These are phyloP conservation scores for Phytophthora palmivora DNA, from an alignment of 352 stramenopile genomes.

Conservation along the genomic window DNA sequence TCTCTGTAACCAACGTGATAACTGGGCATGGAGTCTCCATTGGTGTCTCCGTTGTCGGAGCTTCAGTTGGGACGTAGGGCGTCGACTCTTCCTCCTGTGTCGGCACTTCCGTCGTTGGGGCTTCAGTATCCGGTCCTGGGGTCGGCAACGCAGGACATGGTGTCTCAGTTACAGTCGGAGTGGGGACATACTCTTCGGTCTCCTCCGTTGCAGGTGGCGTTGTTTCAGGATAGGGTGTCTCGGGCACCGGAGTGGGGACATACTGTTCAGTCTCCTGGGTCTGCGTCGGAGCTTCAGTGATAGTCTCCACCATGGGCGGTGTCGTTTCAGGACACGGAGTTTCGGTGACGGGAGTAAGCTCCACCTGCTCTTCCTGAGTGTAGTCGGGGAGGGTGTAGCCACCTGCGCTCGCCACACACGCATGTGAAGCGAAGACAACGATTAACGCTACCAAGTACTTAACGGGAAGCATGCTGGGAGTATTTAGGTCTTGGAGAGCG, in stretches of 20 bases:
- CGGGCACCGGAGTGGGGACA: slow-evolving; percentile 1
- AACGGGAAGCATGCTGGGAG: slow-evolving; percentile 30
- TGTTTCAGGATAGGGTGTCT: slow-evolving; percentile 9
- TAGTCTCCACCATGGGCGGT: not conserved
- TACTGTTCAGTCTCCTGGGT: slow-evolving; percentile 1
- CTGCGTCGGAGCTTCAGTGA: not conserved
- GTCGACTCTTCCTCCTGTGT: too few relatives aligned
- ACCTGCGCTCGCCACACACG: slow-evolving; percentile 26
- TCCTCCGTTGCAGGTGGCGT: not conserved
- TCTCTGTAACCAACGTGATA: slow-evolving; percentile 22
- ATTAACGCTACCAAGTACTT: slow-evolving; percentile 42
- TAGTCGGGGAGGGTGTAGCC: slow-evolving; percentile 26
- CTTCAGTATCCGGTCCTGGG: slow-evolving; percentile 14
- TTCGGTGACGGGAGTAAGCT: not conserved
- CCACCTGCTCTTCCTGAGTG: not conserved
- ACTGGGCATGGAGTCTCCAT: slow-evolving; percentile 3
- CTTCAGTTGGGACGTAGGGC: slow-evolving; percentile 2
- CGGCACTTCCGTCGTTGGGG: not conserved
- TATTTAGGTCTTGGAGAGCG: slow-evolving; percentile 4
- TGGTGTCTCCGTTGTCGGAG: not conserved
- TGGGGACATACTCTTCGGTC: slow-evolving; percentile 1
- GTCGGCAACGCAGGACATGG: slow-evolving; percentile 26
- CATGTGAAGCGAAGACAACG: slow-evolving; percentile 28
- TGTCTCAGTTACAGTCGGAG: slow-evolving; percentile 18
- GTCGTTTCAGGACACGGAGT: slow-evolving; percentile 10